Base-by-base conservation (phyloP, 2,329 filamentous ascomycete species). In the Diaporthe sp. region DNA sequence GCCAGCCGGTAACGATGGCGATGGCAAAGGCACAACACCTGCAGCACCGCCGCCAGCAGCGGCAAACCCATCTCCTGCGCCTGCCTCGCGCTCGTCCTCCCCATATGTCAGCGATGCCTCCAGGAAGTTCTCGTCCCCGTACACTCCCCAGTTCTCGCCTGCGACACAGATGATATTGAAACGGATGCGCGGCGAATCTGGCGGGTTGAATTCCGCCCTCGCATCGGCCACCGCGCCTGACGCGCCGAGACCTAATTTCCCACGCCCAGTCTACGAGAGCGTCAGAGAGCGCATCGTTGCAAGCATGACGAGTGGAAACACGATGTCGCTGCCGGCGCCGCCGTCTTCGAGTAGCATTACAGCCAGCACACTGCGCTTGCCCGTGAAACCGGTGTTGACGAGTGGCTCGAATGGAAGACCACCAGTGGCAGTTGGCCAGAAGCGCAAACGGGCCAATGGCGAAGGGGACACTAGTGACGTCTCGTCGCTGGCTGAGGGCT, bases 61-160 rank as follows among this genome's bases (percentile, higher is more conserved):
- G 7, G 44, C 60, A 25, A 65, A 53, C 31, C 7, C 76, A 39
- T 28, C 49, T 42, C 55, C 65, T 73, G 60, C 25, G 10, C 20
- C 61, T 34, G 47, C 55, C 53, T 53, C 65, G 31, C 57, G 44
- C 25, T 53, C 42, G 28, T 17, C 44, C 63, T 58, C 70, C 1
- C 49, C 55, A 12, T 37, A 28, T 13, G 47, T 37, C 57, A 34
- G 42, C 49, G 61, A 73, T 67, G 73, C 13, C n/a, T 55, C 71
- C 63, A 77, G 20, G 31, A 53, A 44, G 20, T 94, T 94, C 79
- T 94, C 92, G 81, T 95, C 95, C 81, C 72, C 72, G n/a, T 77
- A 77, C 12, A 71, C 73, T 2, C 76, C 75, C 1, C 76, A 77
- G 28, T 77, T 77, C 37, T 76, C 76, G 37, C 71, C 75, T 34